phyloP scores from a whole-genome alignment of 768 basidiomycete genomes.

The Pulveroboletus sp. region DNA sequence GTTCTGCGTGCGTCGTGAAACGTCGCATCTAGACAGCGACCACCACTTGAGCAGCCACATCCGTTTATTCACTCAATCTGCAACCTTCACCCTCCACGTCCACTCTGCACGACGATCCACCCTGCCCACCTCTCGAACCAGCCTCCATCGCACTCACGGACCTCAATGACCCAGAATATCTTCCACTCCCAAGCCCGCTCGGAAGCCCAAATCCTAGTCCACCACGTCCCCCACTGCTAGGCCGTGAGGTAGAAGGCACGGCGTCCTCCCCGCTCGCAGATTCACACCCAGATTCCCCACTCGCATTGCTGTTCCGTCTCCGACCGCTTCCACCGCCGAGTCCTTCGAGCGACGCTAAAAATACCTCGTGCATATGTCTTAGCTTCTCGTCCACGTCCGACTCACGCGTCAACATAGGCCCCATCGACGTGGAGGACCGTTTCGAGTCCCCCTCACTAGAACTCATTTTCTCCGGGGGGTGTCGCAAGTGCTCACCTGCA shows the following conservation, averaged over 20 bases:
- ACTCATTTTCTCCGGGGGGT: conserved; percentile 15
- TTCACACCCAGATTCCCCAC: conserved; percentile 11
- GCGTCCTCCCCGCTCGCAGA: conserved; percentile 9
- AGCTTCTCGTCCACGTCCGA: conserved; percentile 63
- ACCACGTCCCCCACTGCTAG: conserved; percentile 6
- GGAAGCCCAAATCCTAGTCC: conserved; percentile 10
- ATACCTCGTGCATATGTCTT: conserved; percentile 62
- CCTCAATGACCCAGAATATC: conserved; percentile 29
- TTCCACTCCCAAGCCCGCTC: conserved; percentile 20
- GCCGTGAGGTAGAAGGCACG: background rate
- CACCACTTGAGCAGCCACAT: background rate
- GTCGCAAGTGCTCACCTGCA: conserved; percentile 16
- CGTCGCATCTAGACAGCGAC: background rate
- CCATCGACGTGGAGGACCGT: conserved; percentile 28
- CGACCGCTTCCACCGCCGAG: conserved; percentile 39
- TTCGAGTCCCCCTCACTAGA: conserved; percentile 19
- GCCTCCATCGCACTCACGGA: conserved; percentile 23
- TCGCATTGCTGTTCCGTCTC: conserved; percentile 15
- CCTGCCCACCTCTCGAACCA: conserved; percentile 25
- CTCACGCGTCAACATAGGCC: conserved; percentile 60
- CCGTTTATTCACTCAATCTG: conserved; percentile 4
- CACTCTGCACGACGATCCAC: conserved; percentile 36
- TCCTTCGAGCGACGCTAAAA: conserved; percentile 59
- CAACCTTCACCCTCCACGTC: conserved; percentile 29
- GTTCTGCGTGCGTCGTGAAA: background rate